Percentiles rank a stretch among this genome's conserved stretches.
Conservation (phyloP, 306 rosid genomes). For the Oxytropis ochrocephala region DNA sequence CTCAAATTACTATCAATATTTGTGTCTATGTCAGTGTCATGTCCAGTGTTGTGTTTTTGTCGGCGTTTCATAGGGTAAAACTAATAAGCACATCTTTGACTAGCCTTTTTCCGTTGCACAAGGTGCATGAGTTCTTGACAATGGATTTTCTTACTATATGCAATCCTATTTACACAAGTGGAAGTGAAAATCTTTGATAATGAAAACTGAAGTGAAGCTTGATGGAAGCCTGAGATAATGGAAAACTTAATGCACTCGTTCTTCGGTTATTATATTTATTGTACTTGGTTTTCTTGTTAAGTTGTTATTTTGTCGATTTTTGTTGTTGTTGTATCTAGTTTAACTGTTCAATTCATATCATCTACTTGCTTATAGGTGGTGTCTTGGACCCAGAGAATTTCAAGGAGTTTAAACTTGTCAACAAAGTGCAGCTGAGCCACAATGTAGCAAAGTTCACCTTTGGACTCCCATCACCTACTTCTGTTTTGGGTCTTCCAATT, state of each 20-base stretch:
- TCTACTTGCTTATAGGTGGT: slow-evolving; percentile 41
- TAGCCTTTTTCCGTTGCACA: neutral
- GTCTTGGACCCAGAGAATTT: slow-evolving; percentile 68
- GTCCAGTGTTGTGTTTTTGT: too few relatives aligned
- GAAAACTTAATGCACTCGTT: neutral
- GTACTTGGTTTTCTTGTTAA: neutral
- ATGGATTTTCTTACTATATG: neutral
- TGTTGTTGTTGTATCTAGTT: neutral
- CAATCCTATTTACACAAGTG: neutral
- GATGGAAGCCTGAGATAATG: slow-evolving; percentile 1
- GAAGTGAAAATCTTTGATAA: neutral
- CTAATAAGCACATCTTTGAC: neutral
- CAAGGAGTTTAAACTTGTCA: slow-evolving; percentile 73
- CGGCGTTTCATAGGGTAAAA: neutral
- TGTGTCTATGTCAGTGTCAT: too few relatives aligned
- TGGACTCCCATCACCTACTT: slow-evolving; percentile 68
- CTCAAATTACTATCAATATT: too few relatives aligned
- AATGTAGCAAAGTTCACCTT: slow-evolving; percentile 93
- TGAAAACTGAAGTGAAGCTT: neutral
- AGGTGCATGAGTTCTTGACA: neutral
- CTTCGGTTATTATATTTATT: neutral
- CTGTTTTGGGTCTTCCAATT: slow-evolving; percentile 94
- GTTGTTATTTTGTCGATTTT: neutral
- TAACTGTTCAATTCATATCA: slow-evolving; percentile 13
- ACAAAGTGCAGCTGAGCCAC: slow-evolving; percentile 82